Evolutionary conservation across 2,329 filamentous ascomycete species (phyloP).

Genomic region (Hypoxylon rubiginosum): DNA sequence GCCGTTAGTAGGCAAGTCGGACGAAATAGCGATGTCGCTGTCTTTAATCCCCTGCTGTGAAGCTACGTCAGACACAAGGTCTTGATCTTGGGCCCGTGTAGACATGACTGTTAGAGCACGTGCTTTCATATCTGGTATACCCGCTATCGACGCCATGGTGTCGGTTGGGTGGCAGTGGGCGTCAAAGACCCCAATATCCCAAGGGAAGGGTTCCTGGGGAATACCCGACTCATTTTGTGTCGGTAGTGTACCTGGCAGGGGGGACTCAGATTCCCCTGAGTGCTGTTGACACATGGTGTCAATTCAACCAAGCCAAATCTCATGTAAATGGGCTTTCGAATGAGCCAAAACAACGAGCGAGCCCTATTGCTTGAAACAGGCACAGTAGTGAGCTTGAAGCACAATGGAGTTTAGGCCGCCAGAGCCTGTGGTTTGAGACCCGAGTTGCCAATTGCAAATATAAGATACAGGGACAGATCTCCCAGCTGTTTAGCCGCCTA

Average conservation of each 20-base stretch:
- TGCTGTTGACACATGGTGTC: conserved; percentile 49
- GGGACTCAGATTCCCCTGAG: conserved; percentile 29
- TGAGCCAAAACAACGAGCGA: not conserved
- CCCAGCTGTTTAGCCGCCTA: not conserved
- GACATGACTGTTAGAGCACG: conserved; percentile 80
- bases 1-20: conserved; percentile 44
- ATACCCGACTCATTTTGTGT: conserved; percentile 23
- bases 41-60: conserved; percentile 63
- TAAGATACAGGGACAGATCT: not conserved
- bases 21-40: conserved; percentile 39
- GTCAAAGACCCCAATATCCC: conserved; percentile 79
- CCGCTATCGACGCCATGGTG: conserved; percentile 72
- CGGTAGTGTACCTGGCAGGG: conserved; percentile 18
- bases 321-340: not conserved
- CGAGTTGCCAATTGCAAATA: not conserved
- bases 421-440: not conserved
- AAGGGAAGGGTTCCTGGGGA: conserved; percentile 67
- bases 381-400: not conserved
- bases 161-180: conserved; percentile 90
- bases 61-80: conserved; percentile 75
- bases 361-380: not conserved
- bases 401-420: conserved; percentile 2
- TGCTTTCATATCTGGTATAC: conserved; percentile 75
- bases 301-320: conserved; percentile 4
- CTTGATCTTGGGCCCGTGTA: conserved; percentile 80